Evolutionary conservation across 306 rosid genomes (phyloP).

Genomic region (Dalbergia cochinchinensis): DNA sequence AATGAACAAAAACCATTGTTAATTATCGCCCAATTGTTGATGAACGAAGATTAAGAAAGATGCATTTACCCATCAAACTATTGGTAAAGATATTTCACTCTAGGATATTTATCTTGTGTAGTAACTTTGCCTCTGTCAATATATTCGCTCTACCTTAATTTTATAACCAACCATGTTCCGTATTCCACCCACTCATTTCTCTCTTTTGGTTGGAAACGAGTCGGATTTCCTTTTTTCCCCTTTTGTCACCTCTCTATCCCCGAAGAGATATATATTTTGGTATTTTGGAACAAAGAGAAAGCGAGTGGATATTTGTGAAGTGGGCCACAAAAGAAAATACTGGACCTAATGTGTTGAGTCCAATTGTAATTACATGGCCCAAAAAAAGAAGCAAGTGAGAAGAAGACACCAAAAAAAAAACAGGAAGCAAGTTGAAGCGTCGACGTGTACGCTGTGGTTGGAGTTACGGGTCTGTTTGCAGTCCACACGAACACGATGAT

Average conservation of each 20-base stretch:
- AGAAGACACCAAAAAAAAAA: too few species aligned
- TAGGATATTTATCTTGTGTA: neutral
- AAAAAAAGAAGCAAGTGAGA: neutral
- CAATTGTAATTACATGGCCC: neutral
- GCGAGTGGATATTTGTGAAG: neutral
- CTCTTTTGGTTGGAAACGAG: neutral
- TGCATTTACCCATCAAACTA: neutral
- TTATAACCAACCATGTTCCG: conserved; percentile 12
- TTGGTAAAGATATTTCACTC: neutral
- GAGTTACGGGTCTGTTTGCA: conserved; percentile 47
- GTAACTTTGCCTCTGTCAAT: neutral
- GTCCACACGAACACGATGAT: conserved; percentile 54
- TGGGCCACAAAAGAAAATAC: conserved; percentile 25
- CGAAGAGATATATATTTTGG: too few species aligned
- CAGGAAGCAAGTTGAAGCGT: conserved; percentile 5
- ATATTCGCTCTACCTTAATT: neutral
- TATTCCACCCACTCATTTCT: neutral
- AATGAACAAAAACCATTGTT: conserved; percentile 32
- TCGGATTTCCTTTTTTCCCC: neutral
- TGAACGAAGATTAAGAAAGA: conserved; percentile 3
- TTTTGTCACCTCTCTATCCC: too few species aligned
- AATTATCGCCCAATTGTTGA: conserved; percentile 21
- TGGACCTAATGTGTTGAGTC: conserved; percentile 17
- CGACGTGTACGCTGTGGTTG: conserved; percentile 42
- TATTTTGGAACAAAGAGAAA: too few species aligned